Percentiles rank a stretch among this genome's conserved stretches.
Evolutionary conservation across 176 grass and related monocot genomes (phyloP).

Genomic region (Luzula sylvatica): DNA sequence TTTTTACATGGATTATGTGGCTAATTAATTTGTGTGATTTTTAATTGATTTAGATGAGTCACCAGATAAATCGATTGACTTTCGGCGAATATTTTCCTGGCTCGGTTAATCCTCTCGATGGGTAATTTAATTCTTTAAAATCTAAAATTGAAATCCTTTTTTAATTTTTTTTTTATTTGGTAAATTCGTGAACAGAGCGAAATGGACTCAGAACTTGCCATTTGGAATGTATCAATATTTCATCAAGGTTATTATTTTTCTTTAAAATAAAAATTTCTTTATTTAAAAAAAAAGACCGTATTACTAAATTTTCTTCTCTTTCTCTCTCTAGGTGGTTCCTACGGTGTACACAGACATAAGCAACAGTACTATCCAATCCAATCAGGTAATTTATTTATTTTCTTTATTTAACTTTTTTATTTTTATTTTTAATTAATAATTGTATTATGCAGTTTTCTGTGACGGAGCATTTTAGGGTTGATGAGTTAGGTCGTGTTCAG

Average conservation of each 20-base stretch:
- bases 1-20: background rate
- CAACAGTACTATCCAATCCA: constrained; percentile 76
- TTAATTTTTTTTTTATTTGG: constrained; percentile 14
- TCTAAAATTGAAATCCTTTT: no score
- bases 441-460: constrained; percentile 66
- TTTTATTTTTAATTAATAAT: constrained; percentile 11
- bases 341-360: constrained; percentile 81
- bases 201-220: constrained; percentile 63
- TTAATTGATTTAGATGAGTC: constrained; percentile 87
- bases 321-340: constrained; percentile 70
- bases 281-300: background rate
- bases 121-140: background rate
- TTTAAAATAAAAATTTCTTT: constrained; percentile 12
- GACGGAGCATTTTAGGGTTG: constrained; percentile 83
- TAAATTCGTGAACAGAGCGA: constrained; percentile 35
- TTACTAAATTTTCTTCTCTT: background rate
- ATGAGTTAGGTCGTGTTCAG: constrained; percentile 61
- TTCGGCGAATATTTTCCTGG: constrained; percentile 95
- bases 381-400: constrained; percentile 49
- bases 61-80: constrained; percentile 77
- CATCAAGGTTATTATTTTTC: constrained; percentile 98
- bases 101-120: constrained; percentile 68
- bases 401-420: background rate
- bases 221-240: constrained; percentile 99
- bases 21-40: background rate